phyloP scores from a whole-genome alignment of 495 filamentous ascomycete genomes.

The Aspergillus carlsbadensis region DNA sequence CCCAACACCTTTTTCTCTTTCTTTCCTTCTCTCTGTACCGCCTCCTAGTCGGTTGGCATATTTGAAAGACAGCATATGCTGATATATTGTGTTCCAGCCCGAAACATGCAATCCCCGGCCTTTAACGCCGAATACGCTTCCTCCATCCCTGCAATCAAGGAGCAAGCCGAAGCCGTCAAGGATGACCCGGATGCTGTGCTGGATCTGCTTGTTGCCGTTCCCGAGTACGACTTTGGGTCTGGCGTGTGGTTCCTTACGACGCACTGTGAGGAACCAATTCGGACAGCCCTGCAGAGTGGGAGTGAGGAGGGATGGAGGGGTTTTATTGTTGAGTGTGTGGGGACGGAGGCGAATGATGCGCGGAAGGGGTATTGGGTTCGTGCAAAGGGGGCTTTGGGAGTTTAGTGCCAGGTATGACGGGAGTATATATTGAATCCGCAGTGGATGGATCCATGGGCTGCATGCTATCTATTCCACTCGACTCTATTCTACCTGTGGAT shows the following conservation, averaged over 20 bases:
- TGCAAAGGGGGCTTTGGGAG: conserved; percentile 38
- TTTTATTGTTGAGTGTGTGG: conserved; percentile 67
- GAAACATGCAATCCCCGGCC: conserved; percentile 69
- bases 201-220: conserved; percentile 55
- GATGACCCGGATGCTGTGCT: conserved; percentile 49
- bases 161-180: conserved; percentile 33
- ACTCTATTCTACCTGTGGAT: neutral
- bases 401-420: no score
- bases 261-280: conserved; percentile 54
- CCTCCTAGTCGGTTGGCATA: neutral
- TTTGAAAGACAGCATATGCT: neutral
- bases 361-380: conserved; percentile 57
- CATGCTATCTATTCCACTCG: neutral
- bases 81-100: conserved; percentile 33
- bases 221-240: conserved; percentile 65
- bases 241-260: conserved; percentile 74
- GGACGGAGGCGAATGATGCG: conserved; percentile 46
- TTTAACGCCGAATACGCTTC: conserved; percentile 64
- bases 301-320: conserved; percentile 54
- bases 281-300: conserved; percentile 46
- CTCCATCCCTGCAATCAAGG: conserved; percentile 49
- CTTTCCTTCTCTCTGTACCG: neutral
- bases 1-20: conserved; percentile 1
- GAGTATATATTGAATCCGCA: no score
- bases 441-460: no score